Conservation (phyloP, 805 yeast genomes). For the Sugiyamaella smithiae region DNA sequence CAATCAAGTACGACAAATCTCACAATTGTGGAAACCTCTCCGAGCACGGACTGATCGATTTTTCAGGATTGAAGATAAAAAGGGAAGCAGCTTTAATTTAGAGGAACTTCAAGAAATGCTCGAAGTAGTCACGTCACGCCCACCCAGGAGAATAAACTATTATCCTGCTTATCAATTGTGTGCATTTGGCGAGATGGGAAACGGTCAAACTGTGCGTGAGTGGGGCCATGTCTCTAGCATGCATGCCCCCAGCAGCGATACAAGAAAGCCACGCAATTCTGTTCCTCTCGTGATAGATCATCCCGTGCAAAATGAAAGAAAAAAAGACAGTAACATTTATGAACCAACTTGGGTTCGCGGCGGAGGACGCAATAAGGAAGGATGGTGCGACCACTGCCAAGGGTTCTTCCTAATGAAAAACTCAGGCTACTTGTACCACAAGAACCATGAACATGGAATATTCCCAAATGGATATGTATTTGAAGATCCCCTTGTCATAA, state of each 20-base stretch:
- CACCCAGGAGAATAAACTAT: conserved; percentile 26
- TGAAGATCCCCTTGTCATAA: conserved; percentile 26
- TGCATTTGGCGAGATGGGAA: conserved; percentile 19
- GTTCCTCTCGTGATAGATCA: background rate
- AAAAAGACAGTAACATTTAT: conserved; percentile 17
- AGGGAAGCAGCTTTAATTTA: conserved; percentile 15
- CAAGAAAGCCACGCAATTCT: conserved; percentile 13
- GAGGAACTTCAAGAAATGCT: conserved; percentile 22
- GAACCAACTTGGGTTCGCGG: conserved; percentile 24
- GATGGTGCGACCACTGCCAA: conserved; percentile 27
- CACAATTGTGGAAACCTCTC: conserved; percentile 20
- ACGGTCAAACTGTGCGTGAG: conserved; percentile 20
- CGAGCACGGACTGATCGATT: conserved; percentile 19
- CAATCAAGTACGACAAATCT: conserved; percentile 15
- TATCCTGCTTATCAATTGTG: conserved; percentile 24
- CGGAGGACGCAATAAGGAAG: conserved; percentile 21
- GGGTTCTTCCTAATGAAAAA: conserved; percentile 21
- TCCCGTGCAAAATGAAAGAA: conserved; percentile 12
- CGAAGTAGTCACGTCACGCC: conserved; percentile 21
- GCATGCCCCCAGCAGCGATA: conserved; percentile 18
- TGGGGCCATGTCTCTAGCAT: conserved; percentile 15
- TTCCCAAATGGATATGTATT: conserved; percentile 26
- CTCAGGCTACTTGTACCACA: conserved; percentile 27
- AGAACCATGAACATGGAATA: conserved; percentile 29
- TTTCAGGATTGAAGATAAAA: conserved; percentile 23